Base-by-base conservation (phyloP, 768 basidiomycete genomes). In the Leccinellum rugosiceps region DNA sequence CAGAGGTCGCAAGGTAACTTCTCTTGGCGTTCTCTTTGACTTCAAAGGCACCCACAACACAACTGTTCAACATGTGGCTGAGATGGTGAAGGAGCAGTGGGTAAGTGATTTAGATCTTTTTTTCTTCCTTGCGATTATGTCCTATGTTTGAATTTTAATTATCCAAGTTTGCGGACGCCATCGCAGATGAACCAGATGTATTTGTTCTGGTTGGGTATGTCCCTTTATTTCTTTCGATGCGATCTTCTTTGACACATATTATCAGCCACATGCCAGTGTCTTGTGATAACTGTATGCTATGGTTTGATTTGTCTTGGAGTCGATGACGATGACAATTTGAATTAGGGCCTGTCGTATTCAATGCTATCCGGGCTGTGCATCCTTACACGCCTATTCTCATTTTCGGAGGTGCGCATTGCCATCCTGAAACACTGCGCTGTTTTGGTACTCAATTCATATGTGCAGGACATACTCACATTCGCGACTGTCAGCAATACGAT, bases 201-300 rank as follows among this genome's bases (percentile, higher is more conserved):
- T 96, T 95, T 1, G 21, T 91, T 55, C 80, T 92, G 53, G 80
- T 80, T 53, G 85, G 87, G 87, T 85, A 52, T 30, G 80, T 64
- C 52, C 52, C 43, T 41, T n/a, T n/a, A 55, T 51, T 1, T 4
- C 13, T 19, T 13, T 31, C 38, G 9, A 51, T 46, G 3, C 3
- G 46, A 25, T 26, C 50, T 5, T 23, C 49, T n/a, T n/a, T n/a
- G n/a, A 65, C 23, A 32, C 1, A 23, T 17, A n/a, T n/a, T 3
- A 21, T 30, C 50, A 91, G 88, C n/a, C 93, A 96, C 69, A 94
- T 95, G 92, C 91, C 90, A 3, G 81, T 92, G 5, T 70, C 80
- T 11, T 70, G 78, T 45, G 85, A 91, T 63, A 82, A 87, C 56
- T 90, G 89, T 84, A 56, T 28, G 81, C 59, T 5, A n/a, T 45